These are phyloP conservation scores for Ormosia semicastrata DNA, from an alignment of 306 rosid species.

Conservation along the genomic window DNA sequence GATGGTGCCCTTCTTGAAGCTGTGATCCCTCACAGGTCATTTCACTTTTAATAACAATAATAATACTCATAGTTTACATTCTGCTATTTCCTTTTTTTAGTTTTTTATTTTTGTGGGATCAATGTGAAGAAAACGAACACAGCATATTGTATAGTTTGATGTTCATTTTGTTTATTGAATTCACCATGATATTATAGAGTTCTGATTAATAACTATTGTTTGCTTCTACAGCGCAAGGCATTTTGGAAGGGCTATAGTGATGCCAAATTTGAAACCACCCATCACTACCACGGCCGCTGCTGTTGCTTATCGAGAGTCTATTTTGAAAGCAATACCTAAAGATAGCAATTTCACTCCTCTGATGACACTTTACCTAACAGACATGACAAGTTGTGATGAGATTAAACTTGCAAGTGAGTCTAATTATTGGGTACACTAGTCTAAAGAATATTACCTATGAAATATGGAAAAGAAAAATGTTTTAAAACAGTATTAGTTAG, in stretches of 20 bases:
- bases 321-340: conserved; percentile 69
- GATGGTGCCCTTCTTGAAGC: conserved; percentile 78
- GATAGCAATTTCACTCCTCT: conserved; percentile 73
- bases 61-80: too few relatives aligned
- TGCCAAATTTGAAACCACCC: conserved; percentile 95
- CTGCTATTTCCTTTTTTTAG: too few relatives aligned
- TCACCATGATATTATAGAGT: neutral
- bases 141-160: neutral
- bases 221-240: conserved; percentile 54
- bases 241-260: conserved; percentile 85
- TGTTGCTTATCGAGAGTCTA: conserved; percentile 66
- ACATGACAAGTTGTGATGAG: conserved; percentile 66
- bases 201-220: conserved; percentile 24
- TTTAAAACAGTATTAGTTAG: neutral
- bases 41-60: neutral
- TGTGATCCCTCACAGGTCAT: conserved; percentile 72
- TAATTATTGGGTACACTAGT: neutral
- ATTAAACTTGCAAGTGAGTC: conserved; percentile 84
- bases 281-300: conserved; percentile 69
- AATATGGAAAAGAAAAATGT: neutral
- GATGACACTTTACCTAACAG: conserved; percentile 91
- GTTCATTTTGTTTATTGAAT: neutral
- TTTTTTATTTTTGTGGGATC: too few relatives aligned
- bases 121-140: neutral
- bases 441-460: neutral